A percentile compares a stretch with the other conserved stretches of the same genome.
These are phyloP conservation scores for Plasmodium ovale DNA, from an alignment of 169 alveolate genomes.

Conservation along the genomic window DNA sequence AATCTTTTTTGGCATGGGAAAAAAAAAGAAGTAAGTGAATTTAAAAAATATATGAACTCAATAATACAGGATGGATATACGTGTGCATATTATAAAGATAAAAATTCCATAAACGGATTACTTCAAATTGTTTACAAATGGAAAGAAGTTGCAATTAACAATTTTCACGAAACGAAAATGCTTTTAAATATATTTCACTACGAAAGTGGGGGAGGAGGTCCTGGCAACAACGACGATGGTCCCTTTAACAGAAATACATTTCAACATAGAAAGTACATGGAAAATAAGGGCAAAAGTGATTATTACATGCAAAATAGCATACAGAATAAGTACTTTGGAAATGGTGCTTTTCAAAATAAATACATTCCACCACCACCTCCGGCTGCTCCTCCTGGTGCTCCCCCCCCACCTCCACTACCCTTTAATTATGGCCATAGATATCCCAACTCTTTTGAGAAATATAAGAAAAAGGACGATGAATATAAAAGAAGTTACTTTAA, in stretches of 20 bases:
- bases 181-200: slow-evolving; percentile 52
- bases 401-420: slow-evolving; percentile 35
- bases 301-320: background rate
- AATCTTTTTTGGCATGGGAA: slow-evolving; percentile 4
- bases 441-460: background rate
- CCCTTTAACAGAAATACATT: background rate
- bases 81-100: slow-evolving; percentile 75
- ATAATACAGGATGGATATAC: slow-evolving; percentile 75
- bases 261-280: background rate
- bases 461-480: slow-evolving; percentile 20
- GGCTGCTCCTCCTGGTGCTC: slow-evolving; percentile 16
- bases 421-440: background rate
- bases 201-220: background rate
- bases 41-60: slow-evolving; percentile 35
- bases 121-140: slow-evolving; percentile 54
- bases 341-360: background rate
- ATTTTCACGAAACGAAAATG: slow-evolving; percentile 33
- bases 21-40: slow-evolving; percentile 11
- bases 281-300: background rate
- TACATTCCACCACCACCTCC: slow-evolving; percentile 29
- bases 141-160: slow-evolving; percentile 24
- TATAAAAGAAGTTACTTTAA: background rate
- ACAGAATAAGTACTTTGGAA: background rate
- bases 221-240: background rate
- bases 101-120: slow-evolving; percentile 42